Base-by-base conservation (phyloP, 805 yeast genomes). In the Ogataea nitratoaversa region DNA sequence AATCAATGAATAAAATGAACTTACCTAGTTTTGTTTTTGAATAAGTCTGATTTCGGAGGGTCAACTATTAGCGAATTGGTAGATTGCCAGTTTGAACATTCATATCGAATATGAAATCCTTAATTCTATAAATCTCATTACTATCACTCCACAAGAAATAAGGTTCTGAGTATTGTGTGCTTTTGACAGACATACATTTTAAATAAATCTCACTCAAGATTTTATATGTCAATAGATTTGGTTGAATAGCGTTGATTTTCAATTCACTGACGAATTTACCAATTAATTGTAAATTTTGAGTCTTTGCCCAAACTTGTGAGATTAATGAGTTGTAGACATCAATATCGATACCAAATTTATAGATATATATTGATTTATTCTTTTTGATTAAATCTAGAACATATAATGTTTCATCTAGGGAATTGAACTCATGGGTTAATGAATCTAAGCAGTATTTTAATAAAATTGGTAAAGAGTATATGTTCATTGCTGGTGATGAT, bases 311-410 rank as follows among this genome's bases (percentile, higher is more conserved):
- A 2, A 47, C 32, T 20, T 56, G 62, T 9, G 35, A 28, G 1
- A 63, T 19, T 8, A 62, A 27, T 2, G 55, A 38, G 38, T 60
- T 60, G 47, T 62, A 63, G 11, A 59, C 54, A 23, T 56, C 56
- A 8, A 52, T 54, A 31, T 57, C 53, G 38, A 62, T 48, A 2
- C 63, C 64, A 33, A 49, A 55, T 19, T 59, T 57, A 40, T 59
- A 62, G n/a, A 62, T 46, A 17, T 48, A 54, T 4, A 62, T 57
- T 5, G 57, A 49, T 12, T 47, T 44, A 37, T 60, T 59, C 3
- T 46, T 42, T 42, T 59, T 58, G 16, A 59, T 57, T 25, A 41
- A 45, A 19, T 54, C 47, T 16, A 57, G 41, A 1, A 59, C 12
- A 1, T 41, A 31, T 11, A 49, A 18, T 0, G 63, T 48, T 24